Base-by-base conservation (phyloP, 805 yeast species). In the Candida maris region DNA sequence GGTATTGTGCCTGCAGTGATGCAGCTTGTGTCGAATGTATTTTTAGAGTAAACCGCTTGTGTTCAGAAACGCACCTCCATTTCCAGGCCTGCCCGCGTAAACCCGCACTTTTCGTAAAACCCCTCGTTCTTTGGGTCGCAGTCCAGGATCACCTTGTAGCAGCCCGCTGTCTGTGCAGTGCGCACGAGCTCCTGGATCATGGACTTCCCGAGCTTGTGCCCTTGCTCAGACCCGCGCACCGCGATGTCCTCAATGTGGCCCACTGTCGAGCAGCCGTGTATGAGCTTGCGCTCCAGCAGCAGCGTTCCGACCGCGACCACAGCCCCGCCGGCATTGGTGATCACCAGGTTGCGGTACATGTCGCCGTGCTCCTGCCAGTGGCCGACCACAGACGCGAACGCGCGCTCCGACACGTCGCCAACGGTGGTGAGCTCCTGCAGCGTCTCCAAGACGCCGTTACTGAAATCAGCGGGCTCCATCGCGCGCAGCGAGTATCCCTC, bases 221-320 rank as follows among this genome's bases (percentile, higher is more conserved):
- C 98, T 54, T 89, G 97, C 56, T 85, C 85, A 14, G 70, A 63
- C 20, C 59, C 56, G 14, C 78, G 70, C 4, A 91, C 95, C 1
- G 97, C 82, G 42, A 91, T 91, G 57, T 91, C 98, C 55, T 91
- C 98, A 45, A 91, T 83, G 63, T 91, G 97, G 2, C 97, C 97
- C 4, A 86, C 94, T 35, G 71, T 61, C 0, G 95, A 94, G 57
- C 93, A 79, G 26, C 67, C 75, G 61, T 91, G 98, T 44, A 93
- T 87, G 44, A 82, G 63, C 59, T 91, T 91, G 33, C 71, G 72
- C 59, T 91, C 98, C 6, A 93, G 67, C 8, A 93, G 52, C 10
- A 91, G 63, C 57, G 83, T 79, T 0, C 97, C 97, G 0, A 88
- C 77, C 4, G 94, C 96, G 1, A 85, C 95, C 8, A 88, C 76